These are phyloP conservation scores for Nigrograna mackinnonii DNA, from an alignment of 2,329 filamentous ascomycete species.

Conservation along the genomic window DNA sequence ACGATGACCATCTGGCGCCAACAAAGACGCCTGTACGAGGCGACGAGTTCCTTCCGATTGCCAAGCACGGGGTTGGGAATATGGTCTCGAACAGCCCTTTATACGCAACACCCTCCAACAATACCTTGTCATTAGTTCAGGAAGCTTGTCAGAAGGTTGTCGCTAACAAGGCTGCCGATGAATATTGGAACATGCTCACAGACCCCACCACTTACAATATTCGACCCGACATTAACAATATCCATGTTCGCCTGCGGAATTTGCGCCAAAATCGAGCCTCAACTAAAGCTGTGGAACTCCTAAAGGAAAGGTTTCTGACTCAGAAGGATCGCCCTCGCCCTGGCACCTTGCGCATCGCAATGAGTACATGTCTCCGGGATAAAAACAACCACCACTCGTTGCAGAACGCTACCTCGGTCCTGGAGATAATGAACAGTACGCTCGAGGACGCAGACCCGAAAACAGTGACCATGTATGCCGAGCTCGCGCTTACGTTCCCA, in stretches of 20 bases:
- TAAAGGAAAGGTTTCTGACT: slow-evolving; percentile 46
- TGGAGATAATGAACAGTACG: slow-evolving; percentile 50
- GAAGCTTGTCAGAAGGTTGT: slow-evolving; percentile 64
- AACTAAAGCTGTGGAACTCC: slow-evolving; percentile 59
- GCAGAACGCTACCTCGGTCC: slow-evolving; percentile 64
- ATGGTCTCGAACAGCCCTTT: slow-evolving; percentile 32
- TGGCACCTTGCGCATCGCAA: slow-evolving; percentile 71
- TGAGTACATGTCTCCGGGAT: slow-evolving; percentile 75
- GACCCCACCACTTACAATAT: slow-evolving; percentile 57
- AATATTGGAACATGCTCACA: slow-evolving; percentile 80
- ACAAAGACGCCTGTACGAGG: slow-evolving; percentile 23
- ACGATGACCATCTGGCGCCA: slow-evolving; percentile 31
- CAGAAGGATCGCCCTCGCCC: slow-evolving; percentile 30
- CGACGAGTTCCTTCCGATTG: slow-evolving; percentile 35
- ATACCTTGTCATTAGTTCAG: slow-evolving; percentile 70
- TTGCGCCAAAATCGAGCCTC: slow-evolving; percentile 70
- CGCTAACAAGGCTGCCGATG: slow-evolving; percentile 63
- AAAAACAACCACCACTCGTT: slow-evolving; percentile 74
- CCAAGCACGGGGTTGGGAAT: slow-evolving; percentile 17
- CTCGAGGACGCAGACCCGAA: slow-evolving; percentile 35
- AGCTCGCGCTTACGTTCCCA: slow-evolving; percentile 29
- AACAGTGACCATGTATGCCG: slow-evolving; percentile 31
- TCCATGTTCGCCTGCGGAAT: slow-evolving; percentile 68
- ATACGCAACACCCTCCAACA: slow-evolving; percentile 55
- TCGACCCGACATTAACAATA: slow-evolving; percentile 72